Evolutionary conservation across 1,284 basidiomycete genomes (phyloP), one percentile per base, ranked within the genome.

Genomic region (Dichomitus squalens): DNA sequence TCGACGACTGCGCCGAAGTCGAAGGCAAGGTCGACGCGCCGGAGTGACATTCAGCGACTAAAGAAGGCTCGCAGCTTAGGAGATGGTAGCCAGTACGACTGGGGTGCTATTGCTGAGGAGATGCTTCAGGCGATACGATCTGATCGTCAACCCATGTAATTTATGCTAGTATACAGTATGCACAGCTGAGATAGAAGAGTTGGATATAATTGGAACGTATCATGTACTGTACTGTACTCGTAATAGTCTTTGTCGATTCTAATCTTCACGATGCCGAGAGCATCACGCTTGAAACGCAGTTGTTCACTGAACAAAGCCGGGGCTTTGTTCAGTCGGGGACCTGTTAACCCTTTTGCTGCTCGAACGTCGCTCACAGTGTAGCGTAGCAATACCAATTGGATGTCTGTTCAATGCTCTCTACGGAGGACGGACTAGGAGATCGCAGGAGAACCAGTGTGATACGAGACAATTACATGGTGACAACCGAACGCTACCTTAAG

Each of bases 1-100:
- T 23, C 40, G 9, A 25, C 40, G 20, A 23, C 40, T 6, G 73
- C 55, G 75, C 71, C 54, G 65, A 65, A n/a, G 77, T 72, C 31
- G 73, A 73, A n/a, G 54, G 18, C 29, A 23, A 31, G 41, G 44
- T 16, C 27, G 47, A 38, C 31, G 49, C 29, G 21, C 11, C 53
- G 52, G 39, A 58, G 58, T 29, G 51, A 58, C 27, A 29, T 53
- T 25, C 63, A 53, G 53, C 59, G 65, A n/a, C 49, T 63, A 48
- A 58, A 63, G 55, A 66, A 64, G 52, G 58, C 60, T 1, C 52
- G 63, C 31, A 56, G 58, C 2, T 33, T 70, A 53, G 67, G 64
- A 20, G 57, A 64, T 47, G 67, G 64, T 5, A 52, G 58, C 27
- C 60, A 60, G 47, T 64, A 66, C 38, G 66, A 70, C 55, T 68